These are phyloP conservation scores for Verticillium nonalfalfae DNA, from an alignment of 2,329 filamentous ascomycete genomes.

Conservation along the genomic window DNA sequence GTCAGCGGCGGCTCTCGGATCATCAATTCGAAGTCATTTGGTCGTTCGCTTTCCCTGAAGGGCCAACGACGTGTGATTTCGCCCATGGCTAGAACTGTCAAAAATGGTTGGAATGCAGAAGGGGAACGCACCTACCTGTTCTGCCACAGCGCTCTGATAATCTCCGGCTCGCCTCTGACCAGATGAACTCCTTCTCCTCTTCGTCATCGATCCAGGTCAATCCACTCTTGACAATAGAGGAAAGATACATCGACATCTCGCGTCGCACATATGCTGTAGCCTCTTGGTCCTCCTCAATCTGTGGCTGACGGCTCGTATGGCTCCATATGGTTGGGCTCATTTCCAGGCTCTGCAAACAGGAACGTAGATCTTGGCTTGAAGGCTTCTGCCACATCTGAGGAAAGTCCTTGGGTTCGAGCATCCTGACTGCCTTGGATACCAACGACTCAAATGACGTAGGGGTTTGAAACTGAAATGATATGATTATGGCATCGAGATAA, in stretches of 20 bases:
- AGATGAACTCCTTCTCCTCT: conserved; percentile 60
- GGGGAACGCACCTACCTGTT: conserved; percentile 36
- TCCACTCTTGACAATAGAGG: conserved; percentile 59
- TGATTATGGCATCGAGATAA: not conserved
- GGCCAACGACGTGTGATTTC: conserved; percentile 51
- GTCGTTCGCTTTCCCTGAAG: conserved; percentile 27
- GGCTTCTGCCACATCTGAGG: conserved; percentile 81
- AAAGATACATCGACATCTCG: conserved; percentile 60
- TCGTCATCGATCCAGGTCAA: conserved; percentile 65
- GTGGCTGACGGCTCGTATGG: conserved; percentile 30
- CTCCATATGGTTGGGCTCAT: conserved; percentile 66
- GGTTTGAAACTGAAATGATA: not conserved
- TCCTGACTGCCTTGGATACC: conserved; percentile 6
- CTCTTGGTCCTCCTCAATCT: conserved; percentile 34
- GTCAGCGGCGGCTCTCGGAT: conserved; percentile 85
- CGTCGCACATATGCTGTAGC: conserved; percentile 35
- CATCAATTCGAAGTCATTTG: conserved; percentile 51
- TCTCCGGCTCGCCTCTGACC: conserved; percentile 72
- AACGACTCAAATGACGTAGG: not conserved
- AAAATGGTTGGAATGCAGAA: not conserved
- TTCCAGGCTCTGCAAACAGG: conserved; percentile 59
- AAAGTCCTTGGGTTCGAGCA: conserved; percentile 50
- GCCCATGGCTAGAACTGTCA: conserved; percentile 40
- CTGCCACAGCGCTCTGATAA: conserved; percentile 84
- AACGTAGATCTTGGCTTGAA: conserved; percentile 54